Evolutionary conservation across 1,139 yeast genomes (phyloP), one percentile per base, ranked within the genome.

Genomic region (Geotrichum candidum): DNA sequence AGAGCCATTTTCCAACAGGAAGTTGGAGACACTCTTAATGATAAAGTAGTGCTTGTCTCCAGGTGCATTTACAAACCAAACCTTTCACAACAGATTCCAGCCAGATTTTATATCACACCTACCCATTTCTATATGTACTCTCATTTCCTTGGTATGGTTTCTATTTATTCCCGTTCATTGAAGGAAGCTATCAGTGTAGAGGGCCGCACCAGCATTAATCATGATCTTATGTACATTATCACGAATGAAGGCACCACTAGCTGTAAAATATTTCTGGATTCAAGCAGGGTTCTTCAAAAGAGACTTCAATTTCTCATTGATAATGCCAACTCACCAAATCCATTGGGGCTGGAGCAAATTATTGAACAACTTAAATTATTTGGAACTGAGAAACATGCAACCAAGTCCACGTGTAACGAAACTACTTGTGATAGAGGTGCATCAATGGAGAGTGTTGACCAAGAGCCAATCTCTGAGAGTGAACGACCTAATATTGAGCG

Each of bases 91-190:
- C 90, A 86, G 64, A 78, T 91, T 31, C 84, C 92, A 11, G 88
- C 95, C 1, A 79, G 88, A 41, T 78, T 85, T 18, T 94, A 84
- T 70, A 78, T 88, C 18, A 92, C 98, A 0, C 76, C 79, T 31
- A 77, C 80, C 35, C 79, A 82, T 64, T 63, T 87, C 3, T 90
- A 87, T 70, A 78, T 86, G 62, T 91, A 88, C 72, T 82, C 88
- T 73, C 85, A 85, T 70, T 84, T 88, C 22, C 80, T 85, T 71
- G 98, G 98, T 0, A 86, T 94, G 69, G 84, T 89, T 0, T 83
- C 92, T 0, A 74, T 90, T 57, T 74, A 82, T 57, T 83, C 83
- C 63, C 75, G 81, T 27, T 75, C 79, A 1, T 68, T 90, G 15
- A 71, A 77, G 0, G 80, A 79, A 18, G 70, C 90, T 23, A 82